Conservation (phyloP, 2,329 filamentous ascomycete species). For the Fusarium agapanthi region DNA sequence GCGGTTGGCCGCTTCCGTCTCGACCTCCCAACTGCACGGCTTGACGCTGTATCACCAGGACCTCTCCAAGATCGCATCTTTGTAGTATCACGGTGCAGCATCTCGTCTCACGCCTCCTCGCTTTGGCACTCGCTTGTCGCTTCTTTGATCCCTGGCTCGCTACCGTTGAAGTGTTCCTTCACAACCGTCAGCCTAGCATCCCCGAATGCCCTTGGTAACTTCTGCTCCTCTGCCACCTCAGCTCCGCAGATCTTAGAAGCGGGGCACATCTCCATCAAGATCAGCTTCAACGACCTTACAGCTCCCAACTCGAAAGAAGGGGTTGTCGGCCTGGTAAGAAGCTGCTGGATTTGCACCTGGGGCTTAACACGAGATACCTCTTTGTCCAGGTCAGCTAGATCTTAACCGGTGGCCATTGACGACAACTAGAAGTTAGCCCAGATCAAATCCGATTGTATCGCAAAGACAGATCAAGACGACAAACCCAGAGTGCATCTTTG, state of each 20-base stretch:
- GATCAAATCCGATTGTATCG: conserved; percentile 3
- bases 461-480: background rate
- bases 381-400: background rate
- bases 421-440: background rate
- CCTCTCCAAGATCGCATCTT: conserved; percentile 54
- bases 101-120: conserved; percentile 57
- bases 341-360: background rate
- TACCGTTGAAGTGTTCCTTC: conserved; percentile 11
- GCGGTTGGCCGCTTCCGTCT: conserved; percentile 57
- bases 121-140: conserved; percentile 47
- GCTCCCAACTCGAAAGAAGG: conserved; percentile 9
- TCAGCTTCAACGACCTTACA: conserved; percentile 22
- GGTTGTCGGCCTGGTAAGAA: conserved; percentile 6
- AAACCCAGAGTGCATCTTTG: background rate
- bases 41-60: conserved; percentile 60
- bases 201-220: conserved; percentile 13
- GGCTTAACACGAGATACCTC: background rate
- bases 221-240: conserved; percentile 29
- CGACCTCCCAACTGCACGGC: conserved; percentile 57
- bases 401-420: conserved; percentile 4
- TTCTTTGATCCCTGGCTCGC: conserved; percentile 26
- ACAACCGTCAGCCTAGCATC: conserved; percentile 16
- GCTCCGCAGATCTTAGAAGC: conserved; percentile 36
- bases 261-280: conserved; percentile 29
- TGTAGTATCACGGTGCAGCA: conserved; percentile 61